A percentile compares a stretch with the other conserved stretches of the same genome.
phyloP scores from a whole-genome alignment of 768 basidiomycete species.

The Pisolithus sp. region DNA sequence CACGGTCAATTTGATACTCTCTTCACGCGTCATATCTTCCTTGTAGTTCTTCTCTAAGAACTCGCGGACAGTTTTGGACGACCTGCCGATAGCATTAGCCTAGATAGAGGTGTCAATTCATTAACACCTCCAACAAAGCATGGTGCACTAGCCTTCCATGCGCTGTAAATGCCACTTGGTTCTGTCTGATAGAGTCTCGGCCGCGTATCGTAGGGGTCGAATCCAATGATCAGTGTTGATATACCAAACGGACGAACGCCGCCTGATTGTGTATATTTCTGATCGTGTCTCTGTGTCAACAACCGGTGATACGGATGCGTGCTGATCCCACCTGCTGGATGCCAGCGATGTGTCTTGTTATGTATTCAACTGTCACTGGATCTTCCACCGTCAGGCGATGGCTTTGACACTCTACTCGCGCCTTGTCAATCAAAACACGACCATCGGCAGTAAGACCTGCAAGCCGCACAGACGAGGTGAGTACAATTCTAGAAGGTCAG shows the following conservation, averaged over 20 bases:
- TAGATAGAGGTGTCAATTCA: conserved; percentile 24
- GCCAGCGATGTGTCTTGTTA: conserved; percentile 96
- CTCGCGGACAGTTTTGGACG: conserved; percentile 96
- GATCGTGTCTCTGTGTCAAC: not conserved
- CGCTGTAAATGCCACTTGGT: conserved; percentile 95
- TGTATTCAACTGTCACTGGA: conserved; percentile 97
- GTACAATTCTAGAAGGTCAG: conserved; percentile 4
- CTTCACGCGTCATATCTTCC: conserved; percentile 81
- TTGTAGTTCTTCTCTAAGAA: conserved; percentile 98
- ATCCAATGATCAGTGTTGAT: conserved; percentile 93
- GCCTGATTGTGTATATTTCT: conserved; percentile 98
- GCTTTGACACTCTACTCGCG: conserved; percentile 94
- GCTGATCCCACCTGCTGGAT: conserved; percentile 78
- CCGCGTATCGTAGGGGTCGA: conserved; percentile 84
- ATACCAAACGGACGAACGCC: conserved; percentile 98
- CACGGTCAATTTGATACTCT: conserved; percentile 90
- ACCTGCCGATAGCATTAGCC: conserved; percentile 97
- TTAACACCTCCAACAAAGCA: not conserved
- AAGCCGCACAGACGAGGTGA: conserved; percentile 4
- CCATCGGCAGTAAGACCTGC: conserved; percentile 96
- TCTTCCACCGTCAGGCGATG: conserved; percentile 97
- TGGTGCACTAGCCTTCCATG: conserved; percentile 76
- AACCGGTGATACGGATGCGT: not conserved
- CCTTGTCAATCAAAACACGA: conserved; percentile 95
- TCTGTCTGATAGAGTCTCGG: conserved; percentile 96